Base-by-base conservation (phyloP, 495 filamentous ascomycete species). In the Bacidia gigantensis region DNA sequence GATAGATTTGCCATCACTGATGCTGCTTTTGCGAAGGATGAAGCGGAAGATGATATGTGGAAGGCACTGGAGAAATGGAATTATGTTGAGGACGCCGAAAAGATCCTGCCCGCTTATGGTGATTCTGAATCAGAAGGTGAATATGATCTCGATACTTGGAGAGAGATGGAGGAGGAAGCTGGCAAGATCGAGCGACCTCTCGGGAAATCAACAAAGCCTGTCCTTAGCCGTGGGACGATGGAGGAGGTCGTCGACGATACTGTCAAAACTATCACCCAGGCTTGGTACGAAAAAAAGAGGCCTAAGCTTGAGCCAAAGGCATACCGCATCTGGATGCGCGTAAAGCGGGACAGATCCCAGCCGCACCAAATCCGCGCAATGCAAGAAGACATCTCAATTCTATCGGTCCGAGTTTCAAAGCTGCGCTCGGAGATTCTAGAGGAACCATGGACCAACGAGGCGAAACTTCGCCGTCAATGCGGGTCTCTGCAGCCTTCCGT, bases 141-240 rank as follows among this genome's bases (percentile, higher is more conserved):
- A 42, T 78, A 70, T 45, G 75, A 80, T 44, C 56, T 69, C 11
- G 69, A 75, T 0, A 82, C 78, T 0, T 84, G 72, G 76, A 62
- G 62, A 11, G 86, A 89, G 56, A 81, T 82, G 10, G 65, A 79
- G 41, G 64, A 73, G 17, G 83, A 88, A 56, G 60, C 59, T 21
- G 61, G 46, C 43, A 42, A 52, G 17, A 53, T 52, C 29, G 22
- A 26, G 57, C 45, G 60, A 64, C 46, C 54, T 20, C 29, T 56
- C 3, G 21, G 44, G 43, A 39, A 38, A 11, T 56, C 55, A 2
- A 61, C 56, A 24, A 63, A 51, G n/a, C 42, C 40, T 9, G 44
- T 44, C 2, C 67, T 84, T 3, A 67, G 64, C 14, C 35, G 41
- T n/a, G 69, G 72, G 3, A 69, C 80, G 47, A 62, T 82, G 18